Evolutionary conservation across 768 basidiomycete species (phyloP).

Genomic region (Tulasnella sp.): DNA sequence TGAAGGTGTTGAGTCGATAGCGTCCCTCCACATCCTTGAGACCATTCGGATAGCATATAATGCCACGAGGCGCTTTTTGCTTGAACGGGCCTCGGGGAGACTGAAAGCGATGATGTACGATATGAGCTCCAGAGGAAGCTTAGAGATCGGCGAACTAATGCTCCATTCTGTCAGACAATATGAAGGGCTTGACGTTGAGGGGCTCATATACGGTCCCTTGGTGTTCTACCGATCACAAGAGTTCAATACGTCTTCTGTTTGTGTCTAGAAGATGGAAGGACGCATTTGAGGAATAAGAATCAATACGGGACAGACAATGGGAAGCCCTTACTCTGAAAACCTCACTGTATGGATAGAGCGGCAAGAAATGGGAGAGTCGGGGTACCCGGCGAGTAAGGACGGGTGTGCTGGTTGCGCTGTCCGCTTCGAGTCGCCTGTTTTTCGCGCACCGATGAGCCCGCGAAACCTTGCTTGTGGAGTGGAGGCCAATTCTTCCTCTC

Average conservation of each 20-base stretch:
- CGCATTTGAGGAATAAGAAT: not conserved
- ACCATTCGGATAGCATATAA: too few species aligned
- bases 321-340: not conserved
- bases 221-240: not conserved
- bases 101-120: too few species aligned
- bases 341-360: not conserved
- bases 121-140: too few species aligned
- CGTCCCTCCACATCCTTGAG: too few species aligned
- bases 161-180: not conserved
- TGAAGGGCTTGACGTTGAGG: not conserved
- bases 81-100: too few species aligned
- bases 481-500: not conserved
- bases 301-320: not conserved
- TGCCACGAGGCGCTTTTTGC: too few species aligned
- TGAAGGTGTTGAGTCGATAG: too few species aligned
- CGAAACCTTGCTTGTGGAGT: not conserved
- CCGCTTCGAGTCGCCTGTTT: not conserved
- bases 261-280: not conserved
- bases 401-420: not conserved
- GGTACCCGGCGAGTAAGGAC: not conserved
- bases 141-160: not conserved
- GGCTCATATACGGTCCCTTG: not conserved
- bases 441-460: not conserved
- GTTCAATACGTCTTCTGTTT: not conserved
- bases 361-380: not conserved